Base-by-base conservation (phyloP, 1,284 basidiomycete species). In the Ceraceosorus bombacis region DNA sequence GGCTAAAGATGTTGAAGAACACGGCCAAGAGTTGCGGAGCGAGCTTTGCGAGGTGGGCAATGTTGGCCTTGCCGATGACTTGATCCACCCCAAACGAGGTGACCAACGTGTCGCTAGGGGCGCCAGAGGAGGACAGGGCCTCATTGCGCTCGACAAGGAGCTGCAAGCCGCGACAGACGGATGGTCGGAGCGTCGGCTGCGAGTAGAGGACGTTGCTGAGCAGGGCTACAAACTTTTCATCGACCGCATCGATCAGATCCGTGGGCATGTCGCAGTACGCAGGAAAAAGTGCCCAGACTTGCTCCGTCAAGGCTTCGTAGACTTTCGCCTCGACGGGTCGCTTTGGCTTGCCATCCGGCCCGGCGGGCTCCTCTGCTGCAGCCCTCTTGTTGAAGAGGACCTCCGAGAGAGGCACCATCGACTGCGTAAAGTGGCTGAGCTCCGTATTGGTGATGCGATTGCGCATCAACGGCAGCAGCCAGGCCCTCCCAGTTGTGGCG, bases 1-100 rank as follows among this genome's bases (percentile, higher is more conserved):
- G 91, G 63, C 88, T 84, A 78, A 96, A 97, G n/a, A 99, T 87
- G 76, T 99, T 97, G 82, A 97, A 94, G 51, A 96, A 82, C 4
- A 97, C 90, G 0, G 90, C 87, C 37, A 97, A 84, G 86, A 95
- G 93, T 73, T 90, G 94, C 74, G 91, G 88, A 0, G 86, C 87
- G 71, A 96, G 86, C 0, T 82, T 82, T 54, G 84, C 85, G 60
- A 98, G 81, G 77, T 89, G 88, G 2, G 78, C 81, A 36, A 96
- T 70, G 71, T 93, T 93, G 53, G 80, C 81, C 43, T 80, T 76
- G 2, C 89, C 90, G 63, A 85, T 83, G 41, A 82, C 81, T 39
- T 82, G 82, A 60, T 81, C 80, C 37, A 83, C 69, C 17, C 82
- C 82, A 55, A 84, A 84, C 49, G 80, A 79, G 57, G 80, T 78